Base-by-base conservation (phyloP, 495 filamentous ascomycete genomes). In the Xeromyces bisporus region DNA sequence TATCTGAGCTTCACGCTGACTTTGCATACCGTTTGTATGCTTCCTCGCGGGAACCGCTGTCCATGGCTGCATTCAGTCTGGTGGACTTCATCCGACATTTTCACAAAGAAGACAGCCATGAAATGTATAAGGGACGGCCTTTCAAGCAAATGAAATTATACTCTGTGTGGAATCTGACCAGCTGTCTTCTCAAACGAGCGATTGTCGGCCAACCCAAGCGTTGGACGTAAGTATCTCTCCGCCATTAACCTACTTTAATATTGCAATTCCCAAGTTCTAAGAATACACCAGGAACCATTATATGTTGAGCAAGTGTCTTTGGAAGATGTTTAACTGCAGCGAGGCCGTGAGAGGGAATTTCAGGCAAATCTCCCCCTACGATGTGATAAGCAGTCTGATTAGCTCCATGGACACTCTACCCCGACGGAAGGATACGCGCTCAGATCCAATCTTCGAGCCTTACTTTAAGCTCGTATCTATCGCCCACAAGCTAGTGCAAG, bases 401-500 rank as follows among this genome's bases (percentile, higher is more conserved):
- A 71, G 70, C 37, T 75, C 86, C 0, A 76, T 94, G 36, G 60
- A 80, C 37, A 65, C 71, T 3, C 67, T 91, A n/a, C 85, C 83
- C 4, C 78, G 82, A 41, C 79, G 76, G 13, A 77, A 69, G 31
- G 76, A 89, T 40, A 76, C 71, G 9, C 63, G 77, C 15, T 66
- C 69, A 34, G 83, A 96, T 37, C 85, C 82, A 0, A 79, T 91
- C 13, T 69, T 99, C 15, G 89, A 96, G 49, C 91, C 89, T 9
- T 86, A 94, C 46, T 96, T 93, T 55, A 96, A 94, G 53, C 75
- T 96, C 16, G 66, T 92, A 15, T 87, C 83, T 9, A 62, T 89
- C 31, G 63, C 83, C 7, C 73, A 92, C 53, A 96, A 96, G 47
- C 60, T 93, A 3, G 80, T 91, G 6, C 47, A 41, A 8, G 32